Conservation (phyloP, 345 rosid genomes). For the Linum trigynum region DNA sequence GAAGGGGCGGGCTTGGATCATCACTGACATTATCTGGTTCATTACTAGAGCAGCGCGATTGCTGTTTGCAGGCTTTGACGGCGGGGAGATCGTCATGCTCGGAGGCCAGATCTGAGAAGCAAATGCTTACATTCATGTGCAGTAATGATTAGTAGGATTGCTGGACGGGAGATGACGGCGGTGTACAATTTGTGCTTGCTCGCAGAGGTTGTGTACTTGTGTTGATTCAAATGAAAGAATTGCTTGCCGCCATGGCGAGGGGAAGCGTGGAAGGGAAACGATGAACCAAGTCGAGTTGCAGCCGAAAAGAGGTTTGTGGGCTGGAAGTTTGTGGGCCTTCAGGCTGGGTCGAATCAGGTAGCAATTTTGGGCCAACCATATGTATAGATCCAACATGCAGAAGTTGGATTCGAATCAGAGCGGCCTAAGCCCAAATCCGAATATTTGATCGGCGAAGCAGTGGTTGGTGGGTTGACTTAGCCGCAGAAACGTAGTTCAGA, state of each 20-base stretch:
- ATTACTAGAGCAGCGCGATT: neutral
- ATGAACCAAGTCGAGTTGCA: neutral
- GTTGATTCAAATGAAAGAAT: neutral
- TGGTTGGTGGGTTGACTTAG: too few relatives aligned
- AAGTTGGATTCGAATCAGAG: too few relatives aligned
- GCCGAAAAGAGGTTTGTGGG: neutral
- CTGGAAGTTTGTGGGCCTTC: constrained; percentile 33
- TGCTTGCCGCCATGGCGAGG: neutral
- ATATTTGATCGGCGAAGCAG: too few relatives aligned
- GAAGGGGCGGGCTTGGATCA: constrained; percentile 56
- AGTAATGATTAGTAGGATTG: neutral
- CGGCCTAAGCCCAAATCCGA: too few relatives aligned
- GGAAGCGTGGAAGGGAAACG: neutral
- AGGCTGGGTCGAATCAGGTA: constrained; percentile 16
- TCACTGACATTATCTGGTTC: constrained; percentile 17
- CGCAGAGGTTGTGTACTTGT: neutral
- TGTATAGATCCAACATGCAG: too few relatives aligned
- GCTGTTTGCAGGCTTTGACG: constrained; percentile 2
- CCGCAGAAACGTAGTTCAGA: too few relatives aligned
- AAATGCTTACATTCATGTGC: neutral
- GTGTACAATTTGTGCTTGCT: neutral
- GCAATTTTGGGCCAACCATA: constrained; percentile 7
- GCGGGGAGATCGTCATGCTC: neutral
- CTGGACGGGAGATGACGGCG: neutral
- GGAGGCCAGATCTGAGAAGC: neutral